phyloP scores from a whole-genome alignment of 2,329 filamentous ascomycete genomes.

The Arthrobotrys pseudoclavata region DNA sequence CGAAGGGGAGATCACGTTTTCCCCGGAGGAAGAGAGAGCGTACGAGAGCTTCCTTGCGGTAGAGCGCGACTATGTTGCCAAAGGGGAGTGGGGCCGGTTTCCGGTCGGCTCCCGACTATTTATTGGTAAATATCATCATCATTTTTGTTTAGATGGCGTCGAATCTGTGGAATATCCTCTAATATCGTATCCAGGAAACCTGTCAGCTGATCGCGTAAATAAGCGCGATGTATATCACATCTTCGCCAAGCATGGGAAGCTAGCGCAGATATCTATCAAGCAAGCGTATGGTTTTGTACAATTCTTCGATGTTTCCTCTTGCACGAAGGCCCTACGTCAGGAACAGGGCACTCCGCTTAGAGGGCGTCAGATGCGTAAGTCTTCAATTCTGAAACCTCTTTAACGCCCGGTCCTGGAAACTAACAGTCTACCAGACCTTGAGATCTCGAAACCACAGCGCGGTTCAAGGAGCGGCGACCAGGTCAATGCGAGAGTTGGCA shows the following conservation, averaged over 20 bases:
- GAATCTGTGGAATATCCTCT: slow-evolving; percentile 16
- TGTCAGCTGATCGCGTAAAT: slow-evolving; percentile 91
- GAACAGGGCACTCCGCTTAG: slow-evolving; percentile 86
- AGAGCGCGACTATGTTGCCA: slow-evolving; percentile 80
- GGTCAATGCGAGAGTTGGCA: slow-evolving; percentile 65
- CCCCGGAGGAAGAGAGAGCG: slow-evolving; percentile 73
- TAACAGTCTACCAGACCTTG: slow-evolving; percentile 75
- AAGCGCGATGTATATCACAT: slow-evolving; percentile 94
- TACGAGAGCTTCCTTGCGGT: slow-evolving; percentile 81
- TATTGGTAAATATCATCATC: slow-evolving; percentile 73
- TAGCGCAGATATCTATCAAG: slow-evolving; percentile 96
- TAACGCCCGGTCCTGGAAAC: slow-evolving; percentile 47
- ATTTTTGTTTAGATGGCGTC: neutral
- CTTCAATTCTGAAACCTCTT: neutral
- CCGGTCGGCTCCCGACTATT: slow-evolving; percentile 82
- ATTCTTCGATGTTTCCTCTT: slow-evolving; percentile 83
- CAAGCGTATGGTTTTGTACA: slow-evolving; percentile 98
- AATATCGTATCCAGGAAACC: slow-evolving; percentile 75
- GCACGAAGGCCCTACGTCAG: slow-evolving; percentile 78
- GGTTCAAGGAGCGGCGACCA: slow-evolving; percentile 72
- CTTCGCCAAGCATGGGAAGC: slow-evolving; percentile 84
- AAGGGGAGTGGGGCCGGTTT: slow-evolving; percentile 85
- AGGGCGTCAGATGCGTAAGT: slow-evolving; percentile 93
- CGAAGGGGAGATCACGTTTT: slow-evolving; percentile 70
- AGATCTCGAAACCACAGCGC: slow-evolving; percentile 89